A percentile compares a stretch with the other conserved stretches of the same genome.
Conservation (phyloP, 1,284 basidiomycete genomes). For the Ceratobasidium sp. region DNA sequence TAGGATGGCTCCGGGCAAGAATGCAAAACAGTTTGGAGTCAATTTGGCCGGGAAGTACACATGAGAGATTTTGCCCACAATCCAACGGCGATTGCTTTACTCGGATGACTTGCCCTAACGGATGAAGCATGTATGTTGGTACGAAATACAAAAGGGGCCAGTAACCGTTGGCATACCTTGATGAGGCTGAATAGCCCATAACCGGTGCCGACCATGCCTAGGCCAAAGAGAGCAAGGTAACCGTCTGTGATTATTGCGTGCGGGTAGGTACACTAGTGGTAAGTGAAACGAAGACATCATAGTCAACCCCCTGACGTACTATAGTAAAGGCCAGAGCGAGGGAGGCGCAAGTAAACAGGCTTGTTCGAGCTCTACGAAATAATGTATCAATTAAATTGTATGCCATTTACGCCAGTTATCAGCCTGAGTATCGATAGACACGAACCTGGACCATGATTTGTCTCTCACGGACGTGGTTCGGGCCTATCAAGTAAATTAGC, state of each 20-base stretch:
- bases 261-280: conserved; percentile 22
- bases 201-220: conserved; percentile 60
- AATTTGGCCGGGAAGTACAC: conserved; percentile 25
- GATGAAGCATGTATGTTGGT: not conserved
- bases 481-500: conserved; percentile 53
- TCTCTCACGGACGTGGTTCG: conserved; percentile 67
- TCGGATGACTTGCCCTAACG: conserved; percentile 23
- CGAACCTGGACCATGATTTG: conserved; percentile 70
- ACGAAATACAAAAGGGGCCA: not conserved
- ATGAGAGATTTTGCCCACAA: conserved; percentile 4
- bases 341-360: conserved; percentile 57
- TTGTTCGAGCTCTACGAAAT: conserved; percentile 49
- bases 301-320: conserved; percentile 48
- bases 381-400: not conserved
- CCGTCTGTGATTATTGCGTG: conserved; percentile 51
- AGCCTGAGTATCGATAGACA: conserved; percentile 24
- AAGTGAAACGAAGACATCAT: not conserved
- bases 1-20: not conserved
- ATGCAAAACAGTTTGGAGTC: not conserved
- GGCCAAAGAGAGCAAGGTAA: conserved; percentile 61
- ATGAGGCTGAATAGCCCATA: conserved; percentile 60
- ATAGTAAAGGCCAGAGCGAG: conserved; percentile 58
- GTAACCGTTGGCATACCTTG: conserved; percentile 51
- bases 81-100: not conserved
- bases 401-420: not conserved